A percentile compares a stretch with the other conserved stretches of the same genome.
These are phyloP conservation scores for Saraca asoca DNA, from an alignment of 331 rosid species.

Conservation along the genomic window DNA sequence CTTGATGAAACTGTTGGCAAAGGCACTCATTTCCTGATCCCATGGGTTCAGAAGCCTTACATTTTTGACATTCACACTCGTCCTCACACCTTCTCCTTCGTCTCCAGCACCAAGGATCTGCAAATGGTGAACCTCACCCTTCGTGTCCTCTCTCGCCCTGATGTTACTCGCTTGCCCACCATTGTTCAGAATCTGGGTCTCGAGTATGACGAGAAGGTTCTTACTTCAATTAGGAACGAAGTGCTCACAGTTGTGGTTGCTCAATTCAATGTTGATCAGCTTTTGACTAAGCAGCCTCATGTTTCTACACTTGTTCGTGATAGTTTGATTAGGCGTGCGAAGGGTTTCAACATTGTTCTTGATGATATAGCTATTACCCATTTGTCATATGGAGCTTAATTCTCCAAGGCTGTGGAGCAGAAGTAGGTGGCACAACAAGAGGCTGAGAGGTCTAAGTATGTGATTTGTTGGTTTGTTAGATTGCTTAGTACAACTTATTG, in stretches of 20 bases:
- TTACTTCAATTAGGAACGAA: constrained; percentile 83
- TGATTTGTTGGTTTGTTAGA: too few relatives aligned
- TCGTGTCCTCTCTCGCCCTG: constrained; percentile 79
- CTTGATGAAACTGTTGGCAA: constrained; percentile 69
- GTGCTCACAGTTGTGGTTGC: constrained; percentile 84
- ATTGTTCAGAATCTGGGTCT: constrained; percentile 82
- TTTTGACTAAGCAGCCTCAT: constrained; percentile 71
- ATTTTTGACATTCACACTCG: constrained; percentile 84
- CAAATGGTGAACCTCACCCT: constrained; percentile 90
- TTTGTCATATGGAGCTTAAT: constrained; percentile 69
- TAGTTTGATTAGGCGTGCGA: constrained; percentile 61
- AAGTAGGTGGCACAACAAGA: constrained; percentile 97
- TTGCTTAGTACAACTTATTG: too few relatives aligned
- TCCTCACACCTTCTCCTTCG: constrained; percentile 81
- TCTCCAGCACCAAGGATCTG: constrained; percentile 91
- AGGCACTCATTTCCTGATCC: constrained; percentile 84
- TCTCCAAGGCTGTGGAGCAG: constrained; percentile 88
- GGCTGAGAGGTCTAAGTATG: constrained; percentile 83
- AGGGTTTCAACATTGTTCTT: constrained; percentile 71
- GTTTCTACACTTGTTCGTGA: constrained; percentile 84
- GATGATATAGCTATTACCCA: constrained; percentile 93
- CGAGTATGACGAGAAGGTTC: constrained; percentile 91
- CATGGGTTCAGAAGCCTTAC: constrained; percentile 93
- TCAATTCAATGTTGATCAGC: constrained; percentile 90
- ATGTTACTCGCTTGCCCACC: constrained; percentile 57